These are phyloP conservation scores for Populus nigra DNA, from an alignment of 345 rosid genomes.

Conservation along the genomic window DNA sequence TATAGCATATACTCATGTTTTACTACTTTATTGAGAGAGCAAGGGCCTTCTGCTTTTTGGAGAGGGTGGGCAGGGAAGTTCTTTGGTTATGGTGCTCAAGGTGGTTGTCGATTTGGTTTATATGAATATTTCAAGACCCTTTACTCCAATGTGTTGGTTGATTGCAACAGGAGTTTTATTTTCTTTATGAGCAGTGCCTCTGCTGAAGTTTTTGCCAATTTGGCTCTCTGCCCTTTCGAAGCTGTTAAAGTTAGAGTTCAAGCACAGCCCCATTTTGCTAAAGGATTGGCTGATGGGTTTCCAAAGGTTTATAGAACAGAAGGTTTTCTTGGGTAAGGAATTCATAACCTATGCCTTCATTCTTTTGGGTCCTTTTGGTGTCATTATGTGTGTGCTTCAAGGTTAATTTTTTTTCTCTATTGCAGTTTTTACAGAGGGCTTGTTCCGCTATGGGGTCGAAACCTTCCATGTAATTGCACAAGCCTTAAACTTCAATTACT, in stretches of 20 bases:
- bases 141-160: conserved; percentile 43
- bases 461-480: conserved; percentile 45
- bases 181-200: conserved; percentile 66
- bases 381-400: background rate
- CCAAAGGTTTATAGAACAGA: conserved; percentile 50
- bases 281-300: conserved; percentile 58
- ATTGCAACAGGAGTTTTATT: conserved; percentile 42
- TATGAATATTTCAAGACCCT: conserved; percentile 58
- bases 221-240: conserved; percentile 63
- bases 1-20: conserved; percentile 45
- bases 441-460: conserved; percentile 46
- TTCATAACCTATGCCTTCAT: background rate
- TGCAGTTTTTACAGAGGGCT: conserved; percentile 54
- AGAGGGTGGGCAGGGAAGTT: conserved; percentile 65
- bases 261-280: conserved; percentile 56
- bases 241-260: conserved; percentile 60
- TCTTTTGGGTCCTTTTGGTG: background rate
- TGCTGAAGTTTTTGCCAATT: conserved; percentile 57
- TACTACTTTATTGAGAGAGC: conserved; percentile 44
- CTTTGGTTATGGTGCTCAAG: conserved; percentile 63
- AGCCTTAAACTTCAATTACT: background rate
- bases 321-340: conserved; percentile 51
- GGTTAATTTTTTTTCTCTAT: background rate
- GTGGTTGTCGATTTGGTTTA: conserved; percentile 59
- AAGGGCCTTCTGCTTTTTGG: conserved; percentile 55